Base-by-base conservation (phyloP, 768 basidiomycete species). In the Tylopilus intermedius region DNA sequence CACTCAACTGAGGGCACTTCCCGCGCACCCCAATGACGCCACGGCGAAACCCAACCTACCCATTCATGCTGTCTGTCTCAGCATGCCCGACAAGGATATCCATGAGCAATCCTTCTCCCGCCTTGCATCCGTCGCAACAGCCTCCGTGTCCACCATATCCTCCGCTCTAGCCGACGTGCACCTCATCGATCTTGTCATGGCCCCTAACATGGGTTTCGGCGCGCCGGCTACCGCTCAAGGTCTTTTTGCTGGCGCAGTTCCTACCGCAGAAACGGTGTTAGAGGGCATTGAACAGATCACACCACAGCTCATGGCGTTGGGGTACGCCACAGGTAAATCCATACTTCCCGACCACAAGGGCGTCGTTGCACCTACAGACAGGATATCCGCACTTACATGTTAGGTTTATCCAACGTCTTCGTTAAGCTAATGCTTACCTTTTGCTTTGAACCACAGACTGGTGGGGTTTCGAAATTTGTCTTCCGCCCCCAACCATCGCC, bases 391-490 rank as follows among this genome's bases (percentile, higher is more conserved):
- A 22, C 70, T 92, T 26, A 90, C 89, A 13, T 92, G 89, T 90
- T 65, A 65, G 86, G 69, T 8, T 30, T n/a, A 43, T 40, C 43
- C 39, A 37, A 50, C 1, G 21, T 41, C 24, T 26, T 7, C 33
- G 3, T 29, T 55, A 6, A 30, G 21, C 55, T 60, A 51, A 66
- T 49, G 2, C 7, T 30, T 30, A 30, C 30, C 18, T 33, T 37
- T 45, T 50, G 13, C 40, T 41, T 53, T 29, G 0, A 30, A 50
- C 26, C 14, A 18, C 56, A 92, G 90, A 92, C 67, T 93, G 91
- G 91, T 94, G 91, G 91, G 91, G 91, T 13, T 72, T 90, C 11
- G 91, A 94, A 63, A 50, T 93, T 0, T 76, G 82, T 33, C 74
- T 94, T 26, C 91, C 92, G 4, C 79, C 83, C 18, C 79, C 89